phyloP scores from a whole-genome alignment of 129 eudicot genomes.

The Lactuca sativa region DNA sequence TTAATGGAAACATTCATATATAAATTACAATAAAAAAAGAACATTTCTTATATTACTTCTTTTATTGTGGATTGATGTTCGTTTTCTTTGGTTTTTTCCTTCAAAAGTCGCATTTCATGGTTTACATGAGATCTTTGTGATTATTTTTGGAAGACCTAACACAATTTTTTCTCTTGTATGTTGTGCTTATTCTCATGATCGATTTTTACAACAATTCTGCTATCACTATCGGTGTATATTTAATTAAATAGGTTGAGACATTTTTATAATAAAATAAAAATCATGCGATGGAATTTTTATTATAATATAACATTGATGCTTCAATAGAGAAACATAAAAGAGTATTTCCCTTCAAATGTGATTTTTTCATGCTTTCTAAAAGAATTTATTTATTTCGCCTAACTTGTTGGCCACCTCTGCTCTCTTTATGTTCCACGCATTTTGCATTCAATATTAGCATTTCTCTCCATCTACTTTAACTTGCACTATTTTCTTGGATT shows the following conservation, averaged over 20 bases:
- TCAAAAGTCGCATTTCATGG: neutral
- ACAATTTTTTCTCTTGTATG: no score
- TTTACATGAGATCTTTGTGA: neutral
- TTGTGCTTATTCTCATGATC: no score
- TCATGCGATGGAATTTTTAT: no score
- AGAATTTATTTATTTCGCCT: neutral
- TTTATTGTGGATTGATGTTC: no score
- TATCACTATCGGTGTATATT: no score
- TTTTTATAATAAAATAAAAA: no score
- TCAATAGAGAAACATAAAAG: neutral
- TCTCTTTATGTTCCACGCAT: conserved; percentile 9
- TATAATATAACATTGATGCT: no score
- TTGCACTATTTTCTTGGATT: neutral
- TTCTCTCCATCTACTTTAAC: neutral
- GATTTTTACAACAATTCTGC: no score
- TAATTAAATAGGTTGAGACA: no score
- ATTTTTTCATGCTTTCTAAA: neutral
- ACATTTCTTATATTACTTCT: no score
- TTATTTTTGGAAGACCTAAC: neutral
- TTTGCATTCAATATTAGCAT: conserved; percentile 4
- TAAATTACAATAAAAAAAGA: no score
- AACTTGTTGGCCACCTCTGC: neutral
- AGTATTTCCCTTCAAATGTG: neutral
- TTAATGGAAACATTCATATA: no score
- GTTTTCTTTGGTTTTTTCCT: neutral